Evolutionary conservation across 352 stramenopile genomes (phyloP).

Genomic region (Globisporangium cylindrosporum): DNA sequence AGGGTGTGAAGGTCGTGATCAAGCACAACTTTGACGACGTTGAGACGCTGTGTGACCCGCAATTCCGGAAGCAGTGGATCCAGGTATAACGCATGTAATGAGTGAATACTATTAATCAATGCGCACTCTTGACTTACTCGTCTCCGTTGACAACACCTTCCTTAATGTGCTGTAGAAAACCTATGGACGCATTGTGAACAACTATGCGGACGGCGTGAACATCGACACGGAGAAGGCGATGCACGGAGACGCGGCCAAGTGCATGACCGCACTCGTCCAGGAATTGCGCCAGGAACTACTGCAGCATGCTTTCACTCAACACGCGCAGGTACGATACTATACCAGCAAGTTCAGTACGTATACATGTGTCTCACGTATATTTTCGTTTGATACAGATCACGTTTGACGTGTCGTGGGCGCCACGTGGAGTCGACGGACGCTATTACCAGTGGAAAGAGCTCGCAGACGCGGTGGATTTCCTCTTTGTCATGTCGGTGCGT

Average conservation of each 20-base stretch:
- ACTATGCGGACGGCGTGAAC: slow-evolving; percentile 80
- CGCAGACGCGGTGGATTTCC: slow-evolving; percentile 63
- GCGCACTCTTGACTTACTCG: background rate
- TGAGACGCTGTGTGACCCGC: slow-evolving; percentile 53
- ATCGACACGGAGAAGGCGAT: slow-evolving; percentile 81
- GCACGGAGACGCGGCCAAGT: slow-evolving; percentile 37
- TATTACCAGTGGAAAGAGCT: slow-evolving; percentile 84
- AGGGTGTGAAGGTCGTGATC: slow-evolving; percentile 76
- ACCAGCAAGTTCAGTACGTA: slow-evolving; percentile 7
- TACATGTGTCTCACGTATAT: background rate
- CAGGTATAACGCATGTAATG: slow-evolving; percentile 14
- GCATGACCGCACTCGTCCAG: slow-evolving; percentile 48
- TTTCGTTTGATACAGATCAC: slow-evolving; percentile 43
- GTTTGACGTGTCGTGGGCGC: slow-evolving; percentile 81
- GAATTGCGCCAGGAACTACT: slow-evolving; percentile 64
- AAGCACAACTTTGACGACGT: slow-evolving; percentile 80
- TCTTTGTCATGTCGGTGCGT: slow-evolving; percentile 89
- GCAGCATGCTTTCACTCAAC: slow-evolving; percentile 46
- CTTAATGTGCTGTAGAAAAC: slow-evolving; percentile 22
- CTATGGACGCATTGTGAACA: slow-evolving; percentile 59
- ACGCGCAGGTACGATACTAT: slow-evolving; percentile 40
- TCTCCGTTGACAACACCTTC: background rate
- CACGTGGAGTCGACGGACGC: slow-evolving; percentile 70
- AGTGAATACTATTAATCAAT: background rate
- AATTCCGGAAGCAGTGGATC: slow-evolving; percentile 52